phyloP scores from a whole-genome alignment of 345 rosid genomes.

The Acer saccharum region DNA sequence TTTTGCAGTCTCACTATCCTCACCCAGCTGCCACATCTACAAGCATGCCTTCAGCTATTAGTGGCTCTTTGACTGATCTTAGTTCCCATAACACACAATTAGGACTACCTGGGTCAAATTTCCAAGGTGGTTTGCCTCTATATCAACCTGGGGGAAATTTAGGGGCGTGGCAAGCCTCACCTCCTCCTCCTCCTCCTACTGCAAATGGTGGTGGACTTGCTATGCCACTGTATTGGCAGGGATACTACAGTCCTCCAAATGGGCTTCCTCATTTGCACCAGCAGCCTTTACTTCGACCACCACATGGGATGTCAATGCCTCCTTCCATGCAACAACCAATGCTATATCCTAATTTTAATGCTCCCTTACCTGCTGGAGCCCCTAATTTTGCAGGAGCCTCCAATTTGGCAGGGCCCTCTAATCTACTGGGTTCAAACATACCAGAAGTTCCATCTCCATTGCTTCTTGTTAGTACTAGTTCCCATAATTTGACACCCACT shows the following conservation, averaged over 20 bases:
- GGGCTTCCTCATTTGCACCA: slow-evolving; percentile 78
- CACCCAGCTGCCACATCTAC: slow-evolving; percentile 46
- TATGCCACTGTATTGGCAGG: slow-evolving; percentile 92
- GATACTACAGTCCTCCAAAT: slow-evolving; percentile 78
- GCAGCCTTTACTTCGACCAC: slow-evolving; percentile 77
- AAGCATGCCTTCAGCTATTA: slow-evolving; percentile 59
- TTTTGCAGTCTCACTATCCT: slow-evolving; percentile 88
- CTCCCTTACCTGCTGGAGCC: slow-evolving; percentile 50
- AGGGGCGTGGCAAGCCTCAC: slow-evolving; percentile 77
- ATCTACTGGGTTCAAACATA: slow-evolving; percentile 22
- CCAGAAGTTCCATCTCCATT: slow-evolving; percentile 26
- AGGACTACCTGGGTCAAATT: slow-evolving; percentile 67
- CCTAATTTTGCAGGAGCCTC: slow-evolving; percentile 35
- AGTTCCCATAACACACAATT: slow-evolving; percentile 53
- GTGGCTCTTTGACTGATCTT: slow-evolving; percentile 51
- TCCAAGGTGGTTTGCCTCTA: slow-evolving; percentile 70
- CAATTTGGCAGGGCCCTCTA: slow-evolving; percentile 1
- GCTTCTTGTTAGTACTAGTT: slow-evolving; percentile 35
- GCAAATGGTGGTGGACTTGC: slow-evolving; percentile 58
- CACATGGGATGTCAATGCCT: slow-evolving; percentile 73
- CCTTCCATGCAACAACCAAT: slow-evolving; percentile 68
- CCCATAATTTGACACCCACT: slow-evolving; percentile 40
- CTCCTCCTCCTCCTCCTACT: slow-evolving; percentile 41
- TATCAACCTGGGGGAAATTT: slow-evolving; percentile 88
- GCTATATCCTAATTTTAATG: slow-evolving; percentile 74